Evolutionary conservation across 116 monocot species (phyloP).

Genomic region (Iris pallida): DNA sequence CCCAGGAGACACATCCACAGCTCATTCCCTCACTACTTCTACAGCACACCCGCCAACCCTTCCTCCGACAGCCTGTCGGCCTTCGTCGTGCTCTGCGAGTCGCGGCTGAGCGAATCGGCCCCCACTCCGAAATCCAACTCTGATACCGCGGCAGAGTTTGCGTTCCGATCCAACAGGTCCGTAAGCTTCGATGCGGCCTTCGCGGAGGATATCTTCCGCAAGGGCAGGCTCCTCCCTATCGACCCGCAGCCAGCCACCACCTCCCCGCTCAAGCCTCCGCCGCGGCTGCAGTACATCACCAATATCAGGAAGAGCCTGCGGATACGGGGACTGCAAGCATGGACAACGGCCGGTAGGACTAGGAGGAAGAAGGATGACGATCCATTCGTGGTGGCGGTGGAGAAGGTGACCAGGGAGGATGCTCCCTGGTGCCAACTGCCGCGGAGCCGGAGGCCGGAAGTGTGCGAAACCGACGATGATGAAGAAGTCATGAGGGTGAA

Average conservation of each 20-base stretch:
- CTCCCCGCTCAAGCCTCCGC: not conserved
- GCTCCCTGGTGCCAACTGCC: no score
- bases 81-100: constrained; percentile 3
- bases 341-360: no score
- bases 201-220: not conserved
- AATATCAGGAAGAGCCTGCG: constrained; percentile 10
- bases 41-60: constrained; percentile 3
- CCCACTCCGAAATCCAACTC: not conserved
- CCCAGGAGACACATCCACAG: constrained; percentile 12
- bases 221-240: not conserved
- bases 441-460: not conserved
- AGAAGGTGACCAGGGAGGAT: not conserved
- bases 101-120: constrained; percentile 1
- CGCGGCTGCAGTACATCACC: not conserved
- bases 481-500: no score
- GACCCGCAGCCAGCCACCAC: not conserved
- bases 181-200: not conserved
- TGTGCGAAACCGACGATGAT: not conserved
- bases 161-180: not conserved
- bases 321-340: not conserved
- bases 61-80: not conserved
- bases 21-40: constrained; percentile 13
- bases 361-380: not conserved
- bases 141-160: not conserved
- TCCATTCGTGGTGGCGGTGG: constrained; percentile 1